phyloP scores from a whole-genome alignment of 2,329 filamentous ascomycete genomes.

The Keithomyces neogunnii region DNA sequence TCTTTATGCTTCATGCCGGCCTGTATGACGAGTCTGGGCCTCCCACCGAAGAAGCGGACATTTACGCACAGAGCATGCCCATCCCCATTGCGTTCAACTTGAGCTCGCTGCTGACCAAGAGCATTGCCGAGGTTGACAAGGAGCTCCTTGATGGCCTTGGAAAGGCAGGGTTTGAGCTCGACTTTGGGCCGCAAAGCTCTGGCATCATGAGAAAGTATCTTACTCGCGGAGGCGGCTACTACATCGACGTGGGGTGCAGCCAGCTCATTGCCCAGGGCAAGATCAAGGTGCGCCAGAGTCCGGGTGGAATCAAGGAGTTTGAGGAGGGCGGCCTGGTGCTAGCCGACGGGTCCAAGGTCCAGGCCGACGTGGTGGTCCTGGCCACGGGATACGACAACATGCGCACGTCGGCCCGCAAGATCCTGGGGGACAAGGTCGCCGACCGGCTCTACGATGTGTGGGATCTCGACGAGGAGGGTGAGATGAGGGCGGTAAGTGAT shows the following conservation, averaged over 20 bases:
- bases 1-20: constrained; percentile 33
- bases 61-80: constrained; percentile 29
- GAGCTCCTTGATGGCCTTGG: not conserved
- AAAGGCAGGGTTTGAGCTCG: constrained; percentile 31
- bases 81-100: constrained; percentile 29
- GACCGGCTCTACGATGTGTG: constrained; percentile 24
- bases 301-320: constrained; percentile 24
- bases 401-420: constrained; percentile 22
- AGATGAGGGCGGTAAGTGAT: constrained; percentile 7
- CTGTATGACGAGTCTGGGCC: constrained; percentile 25
- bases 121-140: constrained; percentile 14
- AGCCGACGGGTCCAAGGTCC: constrained; percentile 25
- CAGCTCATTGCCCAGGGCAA: constrained; percentile 31
- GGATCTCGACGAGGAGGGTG: constrained; percentile 27
- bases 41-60: constrained; percentile 41
- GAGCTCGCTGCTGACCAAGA: constrained; percentile 35
- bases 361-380: constrained; percentile 32
- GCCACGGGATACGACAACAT: constrained; percentile 35
- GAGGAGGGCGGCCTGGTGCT: constrained; percentile 14
- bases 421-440: constrained; percentile 27
- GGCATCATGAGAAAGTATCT: constrained; percentile 29
- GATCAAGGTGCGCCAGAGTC: constrained; percentile 25
- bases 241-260: constrained; percentile 31
- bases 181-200: constrained; percentile 25
- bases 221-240: constrained; percentile 30